A percentile compares a stretch with the other conserved stretches of the same genome.
Conservation (phyloP, 176 grass and related monocot genomes). For the Oryza australiensis region DNA sequence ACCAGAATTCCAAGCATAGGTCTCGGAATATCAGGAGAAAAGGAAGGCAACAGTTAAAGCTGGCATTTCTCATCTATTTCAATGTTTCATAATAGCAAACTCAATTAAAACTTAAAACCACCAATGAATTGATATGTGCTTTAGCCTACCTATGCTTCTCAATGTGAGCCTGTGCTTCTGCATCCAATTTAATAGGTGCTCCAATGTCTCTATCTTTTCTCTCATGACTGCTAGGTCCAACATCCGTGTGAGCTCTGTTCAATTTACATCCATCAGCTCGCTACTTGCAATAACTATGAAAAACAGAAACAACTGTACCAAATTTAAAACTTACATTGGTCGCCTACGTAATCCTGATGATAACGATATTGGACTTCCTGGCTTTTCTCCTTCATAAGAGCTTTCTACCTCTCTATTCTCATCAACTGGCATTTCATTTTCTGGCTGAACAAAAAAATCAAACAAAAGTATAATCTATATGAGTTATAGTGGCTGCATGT, state of each 20-base stretch:
- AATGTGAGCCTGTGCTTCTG: conserved; percentile 71
- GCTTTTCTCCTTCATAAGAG: conserved; percentile 44
- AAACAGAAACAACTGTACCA: neutral
- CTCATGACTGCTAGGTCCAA: conserved; percentile 45
- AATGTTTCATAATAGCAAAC: too few relatives aligned
- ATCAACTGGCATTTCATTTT: conserved; percentile 54
- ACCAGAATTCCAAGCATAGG: too few relatives aligned
- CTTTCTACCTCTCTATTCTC: conserved; percentile 54
- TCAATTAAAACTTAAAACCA: too few relatives aligned
- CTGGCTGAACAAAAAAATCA: conserved; percentile 38
- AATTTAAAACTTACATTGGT: conserved; percentile 50
- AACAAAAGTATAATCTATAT: neutral
- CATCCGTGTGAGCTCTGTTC: conserved; percentile 50
- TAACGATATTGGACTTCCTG: conserved; percentile 45
- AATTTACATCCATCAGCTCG: neutral
- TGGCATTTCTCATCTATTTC: too few relatives aligned
- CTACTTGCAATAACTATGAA: neutral
- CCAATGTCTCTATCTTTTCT: conserved; percentile 50
- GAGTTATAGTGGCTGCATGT: neutral
- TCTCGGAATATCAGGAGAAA: too few relatives aligned
- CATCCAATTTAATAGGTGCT: conserved; percentile 74
- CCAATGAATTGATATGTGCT: too few relatives aligned
- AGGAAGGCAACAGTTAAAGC: too few relatives aligned
- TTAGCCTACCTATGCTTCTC: conserved; percentile 98
- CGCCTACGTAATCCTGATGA: conserved; percentile 71